These are phyloP conservation scores for Taphrina sp. DNA, from an alignment of 1,139 yeast genomes.

Conservation along the genomic window DNA sequence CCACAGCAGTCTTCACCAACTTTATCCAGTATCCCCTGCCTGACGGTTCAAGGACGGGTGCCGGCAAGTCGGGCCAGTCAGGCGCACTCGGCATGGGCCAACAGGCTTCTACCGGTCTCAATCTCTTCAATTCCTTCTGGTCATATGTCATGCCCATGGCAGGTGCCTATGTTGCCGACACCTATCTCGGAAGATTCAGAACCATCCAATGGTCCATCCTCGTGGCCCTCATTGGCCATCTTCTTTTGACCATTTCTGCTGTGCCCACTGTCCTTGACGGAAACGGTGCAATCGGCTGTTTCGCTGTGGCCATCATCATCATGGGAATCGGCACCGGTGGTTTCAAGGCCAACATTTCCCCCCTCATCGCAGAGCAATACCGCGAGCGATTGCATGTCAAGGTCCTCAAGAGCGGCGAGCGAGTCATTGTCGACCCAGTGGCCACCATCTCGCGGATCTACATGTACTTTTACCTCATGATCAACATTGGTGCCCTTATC, in stretches of 20 bases:
- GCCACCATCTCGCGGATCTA: constrained; percentile 69
- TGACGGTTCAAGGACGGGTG: constrained; percentile 31
- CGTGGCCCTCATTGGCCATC: constrained; percentile 61
- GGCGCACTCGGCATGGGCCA: constrained; percentile 68
- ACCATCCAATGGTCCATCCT: constrained; percentile 64
- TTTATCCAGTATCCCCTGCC: constrained; percentile 57
- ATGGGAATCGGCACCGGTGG: constrained; percentile 81
- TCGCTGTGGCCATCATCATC: constrained; percentile 58
- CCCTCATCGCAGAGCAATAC: constrained; percentile 76
- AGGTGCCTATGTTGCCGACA: constrained; percentile 76
- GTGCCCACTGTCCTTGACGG: constrained; percentile 59
- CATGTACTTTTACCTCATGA: constrained; percentile 73
- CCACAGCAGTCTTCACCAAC: constrained; percentile 63
- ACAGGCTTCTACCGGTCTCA: constrained; percentile 69
- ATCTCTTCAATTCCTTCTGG: constrained; percentile 80
- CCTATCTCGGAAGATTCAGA: constrained; percentile 68
- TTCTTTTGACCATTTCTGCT: constrained; percentile 66
- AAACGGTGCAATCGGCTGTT: constrained; percentile 54
- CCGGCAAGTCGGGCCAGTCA: constrained; percentile 29
- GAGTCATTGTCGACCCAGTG: constrained; percentile 68
- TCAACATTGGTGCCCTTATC: constrained; percentile 76
- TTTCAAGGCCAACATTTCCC: constrained; percentile 75
- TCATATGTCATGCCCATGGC: constrained; percentile 76
- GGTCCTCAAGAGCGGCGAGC: constrained; percentile 60
- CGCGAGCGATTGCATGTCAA: constrained; percentile 59